Evolutionary conservation across 139 green algal genomes (phyloP).

Genomic region (Trebouxia sp.): DNA sequence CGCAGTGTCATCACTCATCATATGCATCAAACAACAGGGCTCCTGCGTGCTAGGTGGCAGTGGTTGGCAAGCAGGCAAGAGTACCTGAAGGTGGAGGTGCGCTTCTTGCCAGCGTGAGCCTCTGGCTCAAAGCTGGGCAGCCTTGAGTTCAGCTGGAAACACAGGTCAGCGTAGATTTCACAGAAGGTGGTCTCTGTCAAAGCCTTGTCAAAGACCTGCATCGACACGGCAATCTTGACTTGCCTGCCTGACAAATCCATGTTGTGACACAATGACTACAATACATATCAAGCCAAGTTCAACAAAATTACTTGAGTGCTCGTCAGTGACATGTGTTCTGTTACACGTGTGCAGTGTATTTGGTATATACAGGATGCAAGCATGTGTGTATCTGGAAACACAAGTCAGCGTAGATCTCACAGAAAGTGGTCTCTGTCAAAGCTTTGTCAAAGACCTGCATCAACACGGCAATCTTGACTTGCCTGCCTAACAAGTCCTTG

Average conservation of each 20-base stretch:
- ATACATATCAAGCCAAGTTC: not conserved
- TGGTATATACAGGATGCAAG: too few species aligned
- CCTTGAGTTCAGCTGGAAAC: constrained; percentile 40
- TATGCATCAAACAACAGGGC: too few species aligned
- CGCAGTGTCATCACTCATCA: too few species aligned
- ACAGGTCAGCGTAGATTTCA: constrained; percentile 92
- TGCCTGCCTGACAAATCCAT: too few species aligned
- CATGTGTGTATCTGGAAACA: constrained; percentile 54
- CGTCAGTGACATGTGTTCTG: too few species aligned
- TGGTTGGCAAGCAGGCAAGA: not conserved
- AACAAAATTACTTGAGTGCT: not conserved
- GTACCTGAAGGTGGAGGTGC: constrained; percentile 17
- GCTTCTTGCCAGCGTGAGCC: not conserved
- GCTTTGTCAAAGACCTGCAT: constrained; percentile 96
- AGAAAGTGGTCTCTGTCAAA: constrained; percentile 94
- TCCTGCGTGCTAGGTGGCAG: not conserved
- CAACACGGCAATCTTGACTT: not conserved
- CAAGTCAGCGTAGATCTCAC: constrained; percentile 90
- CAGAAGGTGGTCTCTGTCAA: constrained; percentile 94
- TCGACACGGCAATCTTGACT: not conserved
- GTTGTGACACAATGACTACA: not conserved
- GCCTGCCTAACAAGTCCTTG: not conserved
- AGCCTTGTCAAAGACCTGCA: constrained; percentile 96
- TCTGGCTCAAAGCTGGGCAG: constrained; percentile 43
- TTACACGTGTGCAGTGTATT: too few species aligned